Conservation (phyloP, 108 stramenopile genomes). For the Licmophora abbreviata region DNA sequence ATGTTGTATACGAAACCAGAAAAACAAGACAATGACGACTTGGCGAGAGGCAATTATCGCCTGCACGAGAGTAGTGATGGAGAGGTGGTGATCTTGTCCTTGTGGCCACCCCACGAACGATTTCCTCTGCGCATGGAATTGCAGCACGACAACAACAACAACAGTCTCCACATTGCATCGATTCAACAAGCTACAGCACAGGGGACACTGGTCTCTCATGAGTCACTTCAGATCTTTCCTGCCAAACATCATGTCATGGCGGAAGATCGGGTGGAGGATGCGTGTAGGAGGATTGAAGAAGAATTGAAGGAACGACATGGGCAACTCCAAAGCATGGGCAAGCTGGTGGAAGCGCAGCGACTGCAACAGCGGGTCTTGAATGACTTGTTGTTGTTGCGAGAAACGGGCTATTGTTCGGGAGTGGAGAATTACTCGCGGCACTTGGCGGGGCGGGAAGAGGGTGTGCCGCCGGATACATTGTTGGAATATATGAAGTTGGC, state of each 20-base stretch:
- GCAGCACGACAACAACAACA: background rate
- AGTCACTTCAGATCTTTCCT: slow-evolving; percentile 45
- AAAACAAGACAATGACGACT: slow-evolving; percentile 10
- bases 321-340: slow-evolving; percentile 22
- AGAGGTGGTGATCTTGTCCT: slow-evolving; percentile 2
- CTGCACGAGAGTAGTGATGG: background rate
- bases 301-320: slow-evolving; percentile 38
- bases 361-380: slow-evolving; percentile 45
- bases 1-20: slow-evolving; percentile 13
- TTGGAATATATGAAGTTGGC: slow-evolving; percentile 43
- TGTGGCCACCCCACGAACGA: slow-evolving; percentile 48
- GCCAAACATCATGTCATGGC: slow-evolving; percentile 55
- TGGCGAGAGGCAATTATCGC: slow-evolving; percentile 31
- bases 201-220: slow-evolving; percentile 11
- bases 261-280: slow-evolving; percentile 35
- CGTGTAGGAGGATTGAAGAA: slow-evolving; percentile 31
- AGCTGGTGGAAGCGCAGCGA: slow-evolving; percentile 43
- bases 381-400: slow-evolving; percentile 44
- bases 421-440: slow-evolving; percentile 74
- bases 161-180: background rate
- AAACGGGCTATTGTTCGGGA: slow-evolving; percentile 57
- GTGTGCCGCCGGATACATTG: slow-evolving; percentile 58
- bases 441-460: slow-evolving; percentile 37
- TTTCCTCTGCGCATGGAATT: slow-evolving; percentile 28
- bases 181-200: slow-evolving; percentile 8